Evolutionary conservation across 2,329 filamentous ascomycete species (phyloP).

Genomic region (Cordyceps pruinosa): DNA sequence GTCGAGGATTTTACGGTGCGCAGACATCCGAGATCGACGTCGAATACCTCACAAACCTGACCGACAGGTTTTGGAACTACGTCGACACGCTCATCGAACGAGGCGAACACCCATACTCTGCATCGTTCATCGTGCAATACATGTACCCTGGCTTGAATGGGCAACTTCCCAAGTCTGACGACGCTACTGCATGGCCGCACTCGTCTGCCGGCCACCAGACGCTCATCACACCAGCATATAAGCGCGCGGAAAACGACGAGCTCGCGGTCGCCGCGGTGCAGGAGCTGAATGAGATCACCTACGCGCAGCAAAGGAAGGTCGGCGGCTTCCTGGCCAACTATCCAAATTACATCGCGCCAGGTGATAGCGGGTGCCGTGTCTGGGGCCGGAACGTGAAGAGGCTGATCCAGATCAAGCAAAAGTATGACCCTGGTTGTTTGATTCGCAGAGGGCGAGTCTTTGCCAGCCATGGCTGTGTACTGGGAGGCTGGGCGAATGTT

Average conservation of each 20-base stretch:
- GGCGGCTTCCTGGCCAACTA: slow-evolving; percentile 4
- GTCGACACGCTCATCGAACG: not conserved
- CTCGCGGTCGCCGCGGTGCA: not conserved
- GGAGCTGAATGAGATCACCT: not conserved
- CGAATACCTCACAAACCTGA: not conserved
- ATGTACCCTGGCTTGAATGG: slow-evolving; percentile 5
- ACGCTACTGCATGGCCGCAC: slow-evolving; percentile 9
- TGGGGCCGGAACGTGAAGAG: slow-evolving; percentile 5
- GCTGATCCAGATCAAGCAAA: slow-evolving; percentile 3
- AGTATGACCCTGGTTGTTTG: slow-evolving; percentile 8
- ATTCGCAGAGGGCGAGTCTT: slow-evolving; percentile 7
- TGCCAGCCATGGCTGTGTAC: not conserved
- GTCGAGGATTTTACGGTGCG: slow-evolving; percentile 9
- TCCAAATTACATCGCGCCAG: slow-evolving; percentile 9
- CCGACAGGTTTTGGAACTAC: not conserved
- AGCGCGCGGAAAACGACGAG: not conserved
- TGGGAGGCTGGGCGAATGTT: slow-evolving; percentile 10
- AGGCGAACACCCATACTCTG: slow-evolving; percentile 1
- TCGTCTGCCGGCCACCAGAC: slow-evolving; percentile 4
- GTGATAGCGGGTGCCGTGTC: not conserved
- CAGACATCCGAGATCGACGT: slow-evolving; percentile 7
- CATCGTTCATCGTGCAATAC: slow-evolving; percentile 11
- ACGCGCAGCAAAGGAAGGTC: not conserved
- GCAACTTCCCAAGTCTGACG: not conserved
- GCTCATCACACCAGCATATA: slow-evolving; percentile 3